Base-by-base conservation (phyloP, 352 stramenopile genomes). In the Globisporangium abappressorium region DNA sequence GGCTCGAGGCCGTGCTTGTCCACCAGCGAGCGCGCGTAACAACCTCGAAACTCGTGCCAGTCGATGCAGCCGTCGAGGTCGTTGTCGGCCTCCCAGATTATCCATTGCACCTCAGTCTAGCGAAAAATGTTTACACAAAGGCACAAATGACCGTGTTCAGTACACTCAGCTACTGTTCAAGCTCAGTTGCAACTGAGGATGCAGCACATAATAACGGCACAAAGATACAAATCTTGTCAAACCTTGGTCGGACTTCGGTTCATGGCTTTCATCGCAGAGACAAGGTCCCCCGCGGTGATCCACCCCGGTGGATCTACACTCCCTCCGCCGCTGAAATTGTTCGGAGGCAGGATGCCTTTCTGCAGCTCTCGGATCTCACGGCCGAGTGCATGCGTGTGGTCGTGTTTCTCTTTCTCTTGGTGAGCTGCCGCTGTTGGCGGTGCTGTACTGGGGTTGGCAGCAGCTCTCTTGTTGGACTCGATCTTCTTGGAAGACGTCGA, bases 51-150 rank as follows among this genome's bases (percentile, higher is more conserved):
- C 76, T 98, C 97, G 36, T 97, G 83, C 88, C 92, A 98, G 58
- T 90, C 90, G 58, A 98, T 70, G 51, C 72, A 78, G 33, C 89
- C 93, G 77, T 99, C 96, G 18, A 98, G 76, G 60, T 98, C 97
- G 65, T 99, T 94, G 76, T 99, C 97, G 3, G 97, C 87, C 73
- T 98, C 96, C 97, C 96, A 99, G 58, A 99, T 97, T 79, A 99
- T 98, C 77, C 97, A 95, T 66, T 98, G 90, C 18, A 98, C 80
- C 63, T 99, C 92, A 49, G 81, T 84, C 83, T 97, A 24, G 59
- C 28, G 30, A 64, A 15, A 69, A 3, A 20, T 34, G 43, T 46
- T 2, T 20, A 11, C 6, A 51, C 5, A 51, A 51, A 51, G 43
- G 6, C 43, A 24, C 18, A 51, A n/a, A 24, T 51, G 6, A 24